Conservation (phyloP, 768 basidiomycete species). For the Calocybe gangraenosa region DNA sequence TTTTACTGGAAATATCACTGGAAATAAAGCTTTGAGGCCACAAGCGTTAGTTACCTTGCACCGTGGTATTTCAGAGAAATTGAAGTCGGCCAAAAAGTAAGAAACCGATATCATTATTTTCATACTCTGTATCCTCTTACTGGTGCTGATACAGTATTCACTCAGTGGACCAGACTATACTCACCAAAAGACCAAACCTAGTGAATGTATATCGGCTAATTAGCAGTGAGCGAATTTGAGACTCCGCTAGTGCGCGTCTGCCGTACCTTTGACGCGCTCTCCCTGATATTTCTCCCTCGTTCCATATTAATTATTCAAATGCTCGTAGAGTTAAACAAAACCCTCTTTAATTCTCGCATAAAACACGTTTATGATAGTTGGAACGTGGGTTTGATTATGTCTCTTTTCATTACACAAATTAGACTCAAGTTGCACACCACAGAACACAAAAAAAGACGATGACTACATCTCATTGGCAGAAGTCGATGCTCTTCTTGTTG, state of each 20-base stretch:
- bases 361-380: constrained; percentile 58
- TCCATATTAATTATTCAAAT: constrained; percentile 29
- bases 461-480: constrained; percentile 68
- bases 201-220: no score
- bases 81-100: no score
- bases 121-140: no score
- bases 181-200: no score
- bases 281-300: constrained; percentile 12
- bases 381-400: constrained; percentile 41
- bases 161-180: no score
- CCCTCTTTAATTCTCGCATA: constrained; percentile 51
- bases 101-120: no score
- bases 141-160: no score
- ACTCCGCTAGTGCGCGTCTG: constrained; percentile 23
- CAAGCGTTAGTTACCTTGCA: no score
- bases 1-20: no score
- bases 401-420: constrained; percentile 10
- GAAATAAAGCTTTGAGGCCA: no score
- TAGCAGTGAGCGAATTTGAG: constrained; percentile 8
- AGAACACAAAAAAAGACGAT: constrained; percentile 67
- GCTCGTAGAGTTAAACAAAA: constrained; percentile 72
- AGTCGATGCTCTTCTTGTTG: constrained; percentile 64
- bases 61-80: no score
- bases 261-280: constrained; percentile 17
- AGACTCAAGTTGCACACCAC: constrained; percentile 11